Base-by-base conservation (phyloP, 108 stramenopile genomes). In the Cyclotella choctawhatcheeana region DNA sequence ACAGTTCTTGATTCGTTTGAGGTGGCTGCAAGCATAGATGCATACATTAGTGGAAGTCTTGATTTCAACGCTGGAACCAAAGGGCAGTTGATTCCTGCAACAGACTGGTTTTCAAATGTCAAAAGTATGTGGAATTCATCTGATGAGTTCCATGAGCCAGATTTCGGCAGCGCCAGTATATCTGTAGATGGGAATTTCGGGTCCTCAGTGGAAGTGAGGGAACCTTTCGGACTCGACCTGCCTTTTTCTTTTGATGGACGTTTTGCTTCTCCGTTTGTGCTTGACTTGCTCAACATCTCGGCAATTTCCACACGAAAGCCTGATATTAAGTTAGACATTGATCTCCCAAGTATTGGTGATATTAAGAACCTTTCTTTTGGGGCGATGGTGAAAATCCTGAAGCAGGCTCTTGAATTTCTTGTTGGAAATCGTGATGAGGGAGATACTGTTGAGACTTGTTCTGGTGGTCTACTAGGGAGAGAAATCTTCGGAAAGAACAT, bases 401-500 rank as follows among this genome's bases (percentile, higher is more conserved):
- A 67, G 17, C 30, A 52, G 37, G 67, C 68, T 29, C 29, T 75
- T 17, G 69, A 64, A 50, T 63, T 81, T 21, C 58, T 81, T 20
- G 69, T 75, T 43, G 80, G 80, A 18, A 27, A n/a, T n/a, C n/a
- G 17, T 54, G 53, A 67, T 22, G 73, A 67, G 32, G 65, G 18
- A 13, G 80, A 75, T 31, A 63, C 59, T 35, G 74, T 81, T 18
- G 73, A 75, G 14, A 75, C 80, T 14, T 81, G 80, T 45, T 75
- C 80, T 16, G 80, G 74, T 30, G 80, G 80, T 27, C 54, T 81
- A 18, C 74, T 81, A 25, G 80, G 80, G n/a, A 54, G 27, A 29
- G n/a, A n/a, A n/a, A n/a, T n/a, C n/a, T n/a, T n/a, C n/a, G n/a
- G n/a, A n/a, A n/a, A n/a, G n/a, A n/a, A n/a, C n/a, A 18, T 73